Percentiles rank a stretch among this genome's conserved stretches.
Conservation (phyloP, 495 filamentous ascomycete species). For the Astrocystis sublimbata region DNA sequence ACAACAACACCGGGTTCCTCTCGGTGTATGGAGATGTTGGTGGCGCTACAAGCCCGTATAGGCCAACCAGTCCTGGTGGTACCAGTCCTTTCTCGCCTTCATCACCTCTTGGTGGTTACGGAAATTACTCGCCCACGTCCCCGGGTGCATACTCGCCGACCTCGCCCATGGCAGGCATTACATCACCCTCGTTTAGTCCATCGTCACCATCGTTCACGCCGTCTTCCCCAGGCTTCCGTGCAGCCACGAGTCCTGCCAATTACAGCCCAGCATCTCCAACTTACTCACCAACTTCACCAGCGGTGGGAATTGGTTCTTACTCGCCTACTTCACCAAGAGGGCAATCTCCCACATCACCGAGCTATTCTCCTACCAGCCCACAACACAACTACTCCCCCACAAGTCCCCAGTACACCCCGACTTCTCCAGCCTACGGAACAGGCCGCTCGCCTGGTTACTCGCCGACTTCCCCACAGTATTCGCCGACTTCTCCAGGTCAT, state of each 20-base stretch:
- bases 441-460: constrained; percentile 30
- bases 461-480: constrained; percentile 57
- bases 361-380: constrained; percentile 60
- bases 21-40: constrained; percentile 51
- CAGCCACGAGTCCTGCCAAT: constrained; percentile 59
- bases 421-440: constrained; percentile 55
- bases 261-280: constrained; percentile 84
- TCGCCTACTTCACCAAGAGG: constrained; percentile 59
- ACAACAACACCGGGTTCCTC: constrained; percentile 71
- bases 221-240: constrained; percentile 67
- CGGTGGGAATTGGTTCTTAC: constrained; percentile 62
- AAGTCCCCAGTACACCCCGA: constrained; percentile 61
- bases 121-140: constrained; percentile 73
- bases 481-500: constrained; percentile 66
- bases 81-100: constrained; percentile 80
- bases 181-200: constrained; percentile 71
- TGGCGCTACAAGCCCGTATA: constrained; percentile 69
- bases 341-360: constrained; percentile 66
- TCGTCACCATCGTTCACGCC: constrained; percentile 83
- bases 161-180: constrained; percentile 66
- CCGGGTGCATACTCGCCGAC: constrained; percentile 71
- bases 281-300: constrained; percentile 73
- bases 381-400: constrained; percentile 68
- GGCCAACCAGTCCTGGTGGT: constrained; percentile 67
- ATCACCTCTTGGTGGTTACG: constrained; percentile 66